These are phyloP conservation scores for Monilinia polystroma DNA, from an alignment of 2,329 filamentous ascomycete genomes.

Conservation along the genomic window DNA sequence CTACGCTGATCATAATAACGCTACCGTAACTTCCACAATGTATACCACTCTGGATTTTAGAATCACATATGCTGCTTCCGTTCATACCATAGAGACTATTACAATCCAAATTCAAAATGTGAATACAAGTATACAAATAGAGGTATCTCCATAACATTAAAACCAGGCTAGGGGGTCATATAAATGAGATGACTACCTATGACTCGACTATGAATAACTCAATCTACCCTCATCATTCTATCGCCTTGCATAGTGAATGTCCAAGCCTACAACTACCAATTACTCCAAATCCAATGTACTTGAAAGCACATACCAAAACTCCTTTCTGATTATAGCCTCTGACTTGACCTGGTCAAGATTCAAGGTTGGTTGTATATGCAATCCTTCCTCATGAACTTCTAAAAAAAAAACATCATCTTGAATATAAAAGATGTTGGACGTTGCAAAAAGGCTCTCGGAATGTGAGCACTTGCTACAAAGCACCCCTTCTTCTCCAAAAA, in stretches of 20 bases:
- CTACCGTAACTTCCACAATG: neutral
- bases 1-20: neutral
- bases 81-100: neutral
- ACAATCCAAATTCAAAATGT: no score
- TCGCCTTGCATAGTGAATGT: neutral
- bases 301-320: neutral
- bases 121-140: neutral
- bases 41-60: neutral
- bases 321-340: neutral
- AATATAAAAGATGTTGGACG: neutral
- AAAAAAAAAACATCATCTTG: neutral
- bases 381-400: neutral
- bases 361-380: neutral
- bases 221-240: neutral
- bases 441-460: neutral
- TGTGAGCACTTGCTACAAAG: neutral
- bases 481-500: neutral
- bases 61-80: neutral
- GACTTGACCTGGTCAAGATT: neutral
- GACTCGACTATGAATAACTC: neutral
- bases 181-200: neutral
- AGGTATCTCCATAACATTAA: neutral
- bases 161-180: neutral
- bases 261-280: neutral
- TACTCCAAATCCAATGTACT: neutral